Evolutionary conservation across 1,284 basidiomycete genomes (phyloP), one percentile per base, ranked within the genome.

Genomic region (Leccinum olivaceoglutinosum): DNA sequence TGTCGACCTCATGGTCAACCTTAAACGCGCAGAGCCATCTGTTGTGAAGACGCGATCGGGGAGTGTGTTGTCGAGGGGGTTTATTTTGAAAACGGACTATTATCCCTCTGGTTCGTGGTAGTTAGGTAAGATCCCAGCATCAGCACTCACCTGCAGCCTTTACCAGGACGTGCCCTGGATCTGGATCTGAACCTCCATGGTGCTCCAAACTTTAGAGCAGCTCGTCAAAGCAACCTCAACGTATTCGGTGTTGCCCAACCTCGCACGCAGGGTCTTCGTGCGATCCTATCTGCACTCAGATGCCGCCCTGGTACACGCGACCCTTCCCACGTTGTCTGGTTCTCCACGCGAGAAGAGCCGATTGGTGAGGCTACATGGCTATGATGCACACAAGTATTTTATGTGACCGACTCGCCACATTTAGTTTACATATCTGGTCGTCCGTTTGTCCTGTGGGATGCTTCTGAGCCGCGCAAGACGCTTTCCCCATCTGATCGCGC

Each of bases 171-270:
- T 63, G 93, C 94, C 9, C 81, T 95, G 57, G 92, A 96, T 73
- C 83, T 97, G n/a, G 93, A 95, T 70, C 82, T 98, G 49, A 94
- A 92, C 66, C 84, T 99, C 4, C 89, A 92, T 73, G 97, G 97
- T 44, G 96, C 96, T 21, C 96, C 96, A 3, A 98, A 98, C 78
- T 98, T 99, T 74, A 84, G 97, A 65, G 88, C 92, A 58, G 89
- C 90, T 25, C 81, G 86, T 62, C 83, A 87, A 58, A 88, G 86
- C 53, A 85, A 85, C 66, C 81, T 96, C 58, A 94, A 95, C 67
- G 93, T 98, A 2, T 97, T 91, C 73, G 96, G 94, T 18, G 91
- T 90, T 7, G 97, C 97, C 2, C 97, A 99, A 74, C 97, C 97
- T 12, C 94, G 96, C 4, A 88, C 94, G 0, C 90, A 95, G 66